Conservation (phyloP, 441 rosid species). For the Breynia disticha region DNA sequence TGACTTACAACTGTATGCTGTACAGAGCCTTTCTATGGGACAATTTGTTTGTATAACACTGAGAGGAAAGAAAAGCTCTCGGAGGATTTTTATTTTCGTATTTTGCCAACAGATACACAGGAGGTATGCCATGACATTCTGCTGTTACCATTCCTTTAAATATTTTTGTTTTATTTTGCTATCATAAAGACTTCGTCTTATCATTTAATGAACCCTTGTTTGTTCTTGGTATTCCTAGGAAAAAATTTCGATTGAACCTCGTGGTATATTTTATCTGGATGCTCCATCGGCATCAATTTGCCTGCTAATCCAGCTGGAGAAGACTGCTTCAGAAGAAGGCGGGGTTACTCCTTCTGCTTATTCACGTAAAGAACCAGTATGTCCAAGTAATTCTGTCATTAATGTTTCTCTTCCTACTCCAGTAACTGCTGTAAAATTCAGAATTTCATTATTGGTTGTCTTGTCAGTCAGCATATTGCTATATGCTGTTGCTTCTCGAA, state of each 20-base stretch:
- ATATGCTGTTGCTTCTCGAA: too few relatives aligned
- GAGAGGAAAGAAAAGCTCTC: conserved; percentile 97
- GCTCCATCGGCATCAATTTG: conserved; percentile 92
- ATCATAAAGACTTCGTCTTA: not conserved
- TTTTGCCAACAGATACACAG: conserved; percentile 60
- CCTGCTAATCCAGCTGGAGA: conserved; percentile 86
- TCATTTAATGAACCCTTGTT: not conserved
- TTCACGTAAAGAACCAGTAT: conserved; percentile 99
- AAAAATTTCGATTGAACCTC: conserved; percentile 51
- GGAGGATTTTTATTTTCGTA: conserved; percentile 80
- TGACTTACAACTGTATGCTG: conserved; percentile 18
- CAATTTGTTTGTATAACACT: conserved; percentile 80
- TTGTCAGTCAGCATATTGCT: too few relatives aligned
- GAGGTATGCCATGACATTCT: conserved; percentile 52
- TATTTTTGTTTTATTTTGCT: not conserved
- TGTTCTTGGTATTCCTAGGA: conserved; percentile 35
- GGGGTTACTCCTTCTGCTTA: conserved; percentile 91
- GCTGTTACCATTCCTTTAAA: not conserved
- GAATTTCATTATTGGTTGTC: not conserved
- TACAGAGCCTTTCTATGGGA: conserved; percentile 94
- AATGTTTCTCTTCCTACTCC: conserved; percentile 7
- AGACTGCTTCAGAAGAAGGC: conserved; percentile 91
- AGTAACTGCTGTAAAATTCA: too few relatives aligned
- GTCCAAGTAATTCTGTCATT: conserved; percentile 16
- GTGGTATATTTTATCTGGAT: conserved; percentile 87